Conservation (phyloP, 1,284 basidiomycete species). For the Pisolithus thermaeus region DNA sequence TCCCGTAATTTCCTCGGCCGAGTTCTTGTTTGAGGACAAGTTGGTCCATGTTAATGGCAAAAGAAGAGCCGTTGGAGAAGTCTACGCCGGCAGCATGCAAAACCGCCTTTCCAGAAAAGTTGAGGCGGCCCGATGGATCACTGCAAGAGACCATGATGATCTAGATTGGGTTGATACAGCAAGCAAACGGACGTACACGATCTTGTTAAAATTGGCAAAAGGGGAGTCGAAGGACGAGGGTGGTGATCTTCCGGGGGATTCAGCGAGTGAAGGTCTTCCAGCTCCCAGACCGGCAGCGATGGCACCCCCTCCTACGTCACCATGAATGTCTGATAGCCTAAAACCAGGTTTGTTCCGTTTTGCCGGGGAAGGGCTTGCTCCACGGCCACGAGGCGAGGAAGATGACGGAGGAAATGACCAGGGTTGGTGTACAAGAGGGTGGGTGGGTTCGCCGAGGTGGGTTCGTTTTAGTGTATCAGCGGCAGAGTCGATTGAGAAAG, state of each 20-base stretch:
- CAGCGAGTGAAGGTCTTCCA: constrained; percentile 48
- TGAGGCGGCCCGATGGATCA: constrained; percentile 91
- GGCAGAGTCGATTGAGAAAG: constrained; percentile 33
- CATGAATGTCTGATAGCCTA: constrained; percentile 58
- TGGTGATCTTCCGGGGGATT: constrained; percentile 39
- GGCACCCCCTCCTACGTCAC: constrained; percentile 43
- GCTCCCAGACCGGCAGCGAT: constrained; percentile 64
- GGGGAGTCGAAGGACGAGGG: constrained; percentile 57
- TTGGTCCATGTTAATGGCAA: constrained; percentile 95
- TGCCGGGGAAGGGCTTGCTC: constrained; percentile 33
- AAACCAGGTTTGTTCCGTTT: constrained; percentile 55
- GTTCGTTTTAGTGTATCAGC: constrained; percentile 37
- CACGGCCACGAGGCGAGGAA: constrained; percentile 28
- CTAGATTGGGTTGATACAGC: constrained; percentile 6
- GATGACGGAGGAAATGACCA: constrained; percentile 25
- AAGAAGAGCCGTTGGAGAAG: constrained; percentile 89
- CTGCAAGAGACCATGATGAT: constrained; percentile 34
- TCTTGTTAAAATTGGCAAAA: constrained; percentile 91
- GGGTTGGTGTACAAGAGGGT: constrained; percentile 19
- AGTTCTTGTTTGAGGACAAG: constrained; percentile 89
- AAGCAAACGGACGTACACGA: constrained; percentile 63
- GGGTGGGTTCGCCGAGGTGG: constrained; percentile 25
- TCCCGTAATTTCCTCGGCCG: constrained; percentile 95
- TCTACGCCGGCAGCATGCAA: constrained; percentile 92
- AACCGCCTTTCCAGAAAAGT: constrained; percentile 91